Conservation (phyloP, 306 rosid genomes). For the Castanea mollissima region DNA sequence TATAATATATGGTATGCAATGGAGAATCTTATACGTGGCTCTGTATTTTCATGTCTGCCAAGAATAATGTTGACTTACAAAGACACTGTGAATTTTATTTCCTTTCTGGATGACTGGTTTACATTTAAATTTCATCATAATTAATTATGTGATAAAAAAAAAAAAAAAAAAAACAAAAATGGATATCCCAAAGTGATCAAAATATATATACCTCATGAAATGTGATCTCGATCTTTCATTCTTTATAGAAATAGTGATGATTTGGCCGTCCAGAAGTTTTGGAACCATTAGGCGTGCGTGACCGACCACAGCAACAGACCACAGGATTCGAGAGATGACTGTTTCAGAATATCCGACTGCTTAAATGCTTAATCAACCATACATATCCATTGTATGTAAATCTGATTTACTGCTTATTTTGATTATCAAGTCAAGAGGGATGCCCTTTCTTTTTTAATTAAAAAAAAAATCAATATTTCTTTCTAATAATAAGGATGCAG, state of each 20-base stretch:
- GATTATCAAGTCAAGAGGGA: too few relatives aligned
- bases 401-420: background rate
- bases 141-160: too few relatives aligned
- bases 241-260: slow-evolving; percentile 6
- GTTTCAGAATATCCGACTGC: too few relatives aligned
- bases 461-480: too few relatives aligned
- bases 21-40: background rate
- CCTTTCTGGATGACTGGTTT: too few relatives aligned
- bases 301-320: slow-evolving; percentile 34
- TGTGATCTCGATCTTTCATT: background rate
- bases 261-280: slow-evolving; percentile 32
- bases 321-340: too few relatives aligned
- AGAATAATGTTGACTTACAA: background rate
- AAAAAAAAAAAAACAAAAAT: too few relatives aligned
- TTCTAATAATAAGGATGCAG: too few relatives aligned
- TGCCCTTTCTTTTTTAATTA: too few relatives aligned
- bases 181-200: too few relatives aligned
- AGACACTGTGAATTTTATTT: background rate
- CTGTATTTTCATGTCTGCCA: background rate
- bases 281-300: slow-evolving; percentile 32
- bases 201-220: too few relatives aligned
- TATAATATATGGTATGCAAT: background rate
- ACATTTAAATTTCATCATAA: too few relatives aligned
- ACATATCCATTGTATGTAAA: background rate
- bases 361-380: background rate